phyloP scores from a whole-genome alignment of 2,329 filamentous ascomycete species.

The Apiospora koreana region DNA sequence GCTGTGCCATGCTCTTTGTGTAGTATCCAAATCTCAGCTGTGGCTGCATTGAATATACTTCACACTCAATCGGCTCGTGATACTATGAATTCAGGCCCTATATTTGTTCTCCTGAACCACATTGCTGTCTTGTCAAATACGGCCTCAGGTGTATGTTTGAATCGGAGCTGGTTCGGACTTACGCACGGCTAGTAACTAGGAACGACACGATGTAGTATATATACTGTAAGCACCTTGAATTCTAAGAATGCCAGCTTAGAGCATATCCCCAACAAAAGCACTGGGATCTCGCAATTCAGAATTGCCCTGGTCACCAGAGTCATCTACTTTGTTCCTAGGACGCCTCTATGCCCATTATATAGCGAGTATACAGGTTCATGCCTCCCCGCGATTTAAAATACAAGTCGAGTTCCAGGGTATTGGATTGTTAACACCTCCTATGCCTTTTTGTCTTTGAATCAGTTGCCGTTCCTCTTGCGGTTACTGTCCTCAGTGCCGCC shows the following conservation, averaged over 20 bases:
- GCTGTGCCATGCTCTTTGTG: background rate
- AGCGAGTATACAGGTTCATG: background rate
- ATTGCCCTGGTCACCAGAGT: too few relatives aligned
- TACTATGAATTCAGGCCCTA: too few relatives aligned
- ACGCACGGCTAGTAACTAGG: background rate
- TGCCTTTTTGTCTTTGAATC: background rate
- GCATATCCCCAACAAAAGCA: background rate
- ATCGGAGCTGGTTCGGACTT: too few relatives aligned
- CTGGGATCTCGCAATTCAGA: background rate
- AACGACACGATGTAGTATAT: background rate
- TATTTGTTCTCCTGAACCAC: background rate
- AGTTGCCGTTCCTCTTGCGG: background rate
- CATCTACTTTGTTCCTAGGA: background rate
- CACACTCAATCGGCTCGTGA: too few relatives aligned
- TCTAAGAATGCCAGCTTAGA: too few relatives aligned
- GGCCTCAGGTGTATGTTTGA: background rate
- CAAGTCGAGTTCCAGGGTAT: background rate
- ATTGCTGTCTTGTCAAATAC: background rate
- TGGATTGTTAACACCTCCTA: background rate
- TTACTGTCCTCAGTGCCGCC: constrained; percentile 10
- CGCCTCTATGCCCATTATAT: background rate
- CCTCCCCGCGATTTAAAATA: background rate
- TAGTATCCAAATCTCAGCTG: too few relatives aligned
- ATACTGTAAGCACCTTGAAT: background rate
- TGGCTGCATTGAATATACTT: too few relatives aligned